phyloP scores from a whole-genome alignment of 2,329 filamentous ascomycete species.

The Alternaria longipes region DNA sequence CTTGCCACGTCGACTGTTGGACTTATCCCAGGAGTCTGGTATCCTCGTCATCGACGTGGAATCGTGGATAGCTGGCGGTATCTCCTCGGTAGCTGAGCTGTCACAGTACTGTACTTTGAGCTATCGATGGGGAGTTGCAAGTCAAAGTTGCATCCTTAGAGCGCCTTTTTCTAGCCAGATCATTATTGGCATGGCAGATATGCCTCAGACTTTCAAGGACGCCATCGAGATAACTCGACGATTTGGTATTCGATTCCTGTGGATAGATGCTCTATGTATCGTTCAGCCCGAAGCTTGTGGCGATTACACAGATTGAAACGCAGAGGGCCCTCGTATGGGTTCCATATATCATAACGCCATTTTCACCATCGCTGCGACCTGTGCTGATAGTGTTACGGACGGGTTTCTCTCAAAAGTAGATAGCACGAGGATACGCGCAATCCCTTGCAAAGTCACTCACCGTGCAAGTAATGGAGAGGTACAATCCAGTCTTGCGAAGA shows the following conservation, averaged over 20 bases:
- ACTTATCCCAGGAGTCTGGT: not conserved
- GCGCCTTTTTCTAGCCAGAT: not conserved
- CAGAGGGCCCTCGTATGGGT: not conserved
- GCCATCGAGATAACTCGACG: not conserved
- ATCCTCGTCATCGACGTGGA: not conserved
- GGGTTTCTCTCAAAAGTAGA: no score
- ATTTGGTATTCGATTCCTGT: conserved; percentile 7
- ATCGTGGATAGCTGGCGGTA: not conserved
- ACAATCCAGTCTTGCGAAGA: no score
- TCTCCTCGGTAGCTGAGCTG: no score
- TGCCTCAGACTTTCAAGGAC: conserved; percentile 17
- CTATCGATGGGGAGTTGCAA: no score
- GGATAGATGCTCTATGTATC: conserved; percentile 18
- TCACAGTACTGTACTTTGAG: no score
- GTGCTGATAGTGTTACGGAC: no score
- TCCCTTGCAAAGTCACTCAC: no score
- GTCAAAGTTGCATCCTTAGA: no score
- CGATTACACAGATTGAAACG: not conserved
- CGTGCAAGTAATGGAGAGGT: no score
- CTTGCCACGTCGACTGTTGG: not conserved
- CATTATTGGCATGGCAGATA: not conserved
- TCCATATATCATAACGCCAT: no score
- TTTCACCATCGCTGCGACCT: no score
- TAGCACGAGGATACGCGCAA: no score
- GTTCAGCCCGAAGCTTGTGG: conserved; percentile 3